phyloP scores from a whole-genome alignment of 768 basidiomycete genomes.

The Leccinum incarnatum region DNA sequence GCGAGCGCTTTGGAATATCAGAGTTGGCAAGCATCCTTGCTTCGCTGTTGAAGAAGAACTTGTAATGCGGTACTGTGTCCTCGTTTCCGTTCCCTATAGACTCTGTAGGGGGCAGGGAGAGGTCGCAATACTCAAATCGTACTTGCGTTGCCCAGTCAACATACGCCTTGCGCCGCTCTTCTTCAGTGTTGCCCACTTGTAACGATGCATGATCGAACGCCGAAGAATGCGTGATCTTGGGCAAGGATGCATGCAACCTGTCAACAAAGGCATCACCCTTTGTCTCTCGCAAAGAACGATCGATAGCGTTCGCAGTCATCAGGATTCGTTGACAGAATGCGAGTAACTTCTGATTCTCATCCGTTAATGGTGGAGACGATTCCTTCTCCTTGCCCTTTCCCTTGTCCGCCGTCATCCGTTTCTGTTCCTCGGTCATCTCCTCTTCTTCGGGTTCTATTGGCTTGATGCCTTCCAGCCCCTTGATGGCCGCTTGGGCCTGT shows the following conservation, averaged over 20 bases:
- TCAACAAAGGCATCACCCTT: constrained; percentile 88
- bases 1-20: constrained; percentile 85
- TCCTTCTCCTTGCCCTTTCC: constrained; percentile 56
- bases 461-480: constrained; percentile 73
- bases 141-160: constrained; percentile 77
- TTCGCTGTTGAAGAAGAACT: constrained; percentile 79
- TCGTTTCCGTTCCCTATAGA: constrained; percentile 38
- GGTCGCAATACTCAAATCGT: constrained; percentile 91
- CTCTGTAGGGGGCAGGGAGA: constrained; percentile 47
- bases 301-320: constrained; percentile 78
- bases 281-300: constrained; percentile 81
- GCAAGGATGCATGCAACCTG: constrained; percentile 71
- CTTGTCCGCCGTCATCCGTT: constrained; percentile 77
- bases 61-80: constrained; percentile 68
- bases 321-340: constrained; percentile 86
- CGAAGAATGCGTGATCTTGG: constrained; percentile 62
- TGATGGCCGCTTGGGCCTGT: constrained; percentile 89
- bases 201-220: constrained; percentile 38
- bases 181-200: constrained; percentile 56
- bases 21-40: constrained; percentile 81
- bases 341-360: constrained; percentile 77
- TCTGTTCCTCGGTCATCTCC: constrained; percentile 86
- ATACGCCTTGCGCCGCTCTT: constrained; percentile 66
- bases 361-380: constrained; percentile 42
- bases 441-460: constrained; percentile 44